phyloP scores from a whole-genome alignment of 257 asterid genomes.

The Phtheirospermum japonicum region DNA sequence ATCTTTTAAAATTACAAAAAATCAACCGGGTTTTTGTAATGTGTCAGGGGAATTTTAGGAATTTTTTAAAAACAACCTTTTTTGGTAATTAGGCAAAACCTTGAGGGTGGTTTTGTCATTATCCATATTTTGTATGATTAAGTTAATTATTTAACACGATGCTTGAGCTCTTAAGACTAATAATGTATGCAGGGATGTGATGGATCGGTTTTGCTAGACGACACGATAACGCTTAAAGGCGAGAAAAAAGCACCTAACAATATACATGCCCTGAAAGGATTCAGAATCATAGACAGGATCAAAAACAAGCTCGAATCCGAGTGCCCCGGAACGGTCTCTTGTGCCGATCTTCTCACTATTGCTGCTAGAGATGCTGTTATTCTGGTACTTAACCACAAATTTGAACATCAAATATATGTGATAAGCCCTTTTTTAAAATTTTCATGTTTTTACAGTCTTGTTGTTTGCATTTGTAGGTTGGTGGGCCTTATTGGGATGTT shows the following conservation, averaged over 20 bases:
- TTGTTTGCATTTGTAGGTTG: slow-evolving; percentile 50
- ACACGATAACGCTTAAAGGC: slow-evolving; percentile 69
- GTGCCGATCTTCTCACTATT: slow-evolving; percentile 87
- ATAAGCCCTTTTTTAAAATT: background rate
- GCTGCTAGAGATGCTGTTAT: slow-evolving; percentile 90
- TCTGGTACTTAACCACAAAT: slow-evolving; percentile 42
- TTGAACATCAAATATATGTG: background rate
- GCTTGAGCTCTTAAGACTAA: background rate
- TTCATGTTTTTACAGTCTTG: background rate
- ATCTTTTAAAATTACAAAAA: too few relatives aligned
- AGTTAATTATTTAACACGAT: background rate
- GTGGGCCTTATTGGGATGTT: slow-evolving; percentile 94
- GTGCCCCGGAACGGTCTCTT: slow-evolving; percentile 78
- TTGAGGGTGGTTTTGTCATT: background rate
- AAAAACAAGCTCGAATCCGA: slow-evolving; percentile 77
- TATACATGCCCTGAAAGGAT: slow-evolving; percentile 66
- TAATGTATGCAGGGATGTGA: slow-evolving; percentile 65
- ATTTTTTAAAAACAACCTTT: too few relatives aligned
- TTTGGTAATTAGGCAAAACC: too few relatives aligned
- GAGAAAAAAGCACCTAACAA: slow-evolving; percentile 72
- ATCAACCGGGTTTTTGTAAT: too few relatives aligned
- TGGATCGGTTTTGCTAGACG: slow-evolving; percentile 76
- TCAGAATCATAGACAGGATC: slow-evolving; percentile 69
- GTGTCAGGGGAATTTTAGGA: too few relatives aligned
- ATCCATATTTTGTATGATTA: background rate